Evolutionary conservation across 202 grass and related monocot species (phyloP), one percentile per base, ranked within the genome.

Genomic region (Dendrocalamus latiflorus): DNA sequence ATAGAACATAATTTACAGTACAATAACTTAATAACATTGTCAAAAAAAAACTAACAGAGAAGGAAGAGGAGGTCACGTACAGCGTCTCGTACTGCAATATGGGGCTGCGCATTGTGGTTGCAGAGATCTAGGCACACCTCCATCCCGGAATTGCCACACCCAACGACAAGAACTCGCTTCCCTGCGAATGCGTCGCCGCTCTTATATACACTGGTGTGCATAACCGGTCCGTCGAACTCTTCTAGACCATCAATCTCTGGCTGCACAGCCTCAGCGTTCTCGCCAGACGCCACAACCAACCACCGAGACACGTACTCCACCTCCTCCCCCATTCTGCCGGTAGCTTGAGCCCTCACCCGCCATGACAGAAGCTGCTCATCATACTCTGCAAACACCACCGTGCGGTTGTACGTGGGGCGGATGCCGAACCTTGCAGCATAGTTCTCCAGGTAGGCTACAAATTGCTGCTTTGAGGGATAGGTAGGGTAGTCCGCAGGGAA

Each of bases 121-220:
- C 93, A 96, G 71, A 99, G 90, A 77, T 99, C 97, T 81, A 99
- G 74, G 86, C 93, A 96, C 42, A 99, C 97, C 76, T 99, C 97
- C 97, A 99, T 99, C 63, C 97, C 97, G 38, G 97, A 99, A 25
- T 99, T 99, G 67, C 97, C 97, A 49, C 93, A 89, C 16, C 97
- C 97, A 41, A 99, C 81, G 20, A 99, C 97, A 8, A 99, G 97
- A 13, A 99, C 93, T 16, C 74, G 83, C 83, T 89, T 91, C 22
- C 86, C 89, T 16, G 81, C 17, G 72, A 99, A 96, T 48, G 48
- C 48, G 10, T 22, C 25, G 76, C 97, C 97, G 17, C 86, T 96
- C 85, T 88, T 94, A 36, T 99, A 99, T 71, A 55, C 58, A 79
- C 93, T 99, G 1, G 93, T 99, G 82, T 99, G 97, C 74, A 94